phyloP scores from a whole-genome alignment of 768 basidiomycete species.

The Naganishia onofrii region DNA sequence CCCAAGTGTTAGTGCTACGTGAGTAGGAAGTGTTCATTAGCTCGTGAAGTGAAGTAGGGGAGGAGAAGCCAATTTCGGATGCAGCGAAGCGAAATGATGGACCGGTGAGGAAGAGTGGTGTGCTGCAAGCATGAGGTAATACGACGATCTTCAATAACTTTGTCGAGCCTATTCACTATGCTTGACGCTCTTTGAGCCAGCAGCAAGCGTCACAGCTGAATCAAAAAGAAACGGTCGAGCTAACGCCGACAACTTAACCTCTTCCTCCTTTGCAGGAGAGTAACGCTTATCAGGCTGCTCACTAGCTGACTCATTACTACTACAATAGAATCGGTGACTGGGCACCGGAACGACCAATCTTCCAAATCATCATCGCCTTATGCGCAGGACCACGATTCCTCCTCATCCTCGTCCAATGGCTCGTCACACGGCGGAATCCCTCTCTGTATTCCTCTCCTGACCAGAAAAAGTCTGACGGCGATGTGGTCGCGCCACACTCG shows the following conservation, averaged over 20 bases:
- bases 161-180: too few relatives aligned
- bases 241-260: neutral
- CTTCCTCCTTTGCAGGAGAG: neutral
- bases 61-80: too few relatives aligned
- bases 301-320: neutral
- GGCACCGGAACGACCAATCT: constrained; percentile 72
- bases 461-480: constrained; percentile 16
- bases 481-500: neutral
- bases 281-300: too few relatives aligned
- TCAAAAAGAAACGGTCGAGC: too few relatives aligned
- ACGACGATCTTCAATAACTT: too few relatives aligned
- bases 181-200: too few relatives aligned
- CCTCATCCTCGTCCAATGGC: constrained; percentile 47
- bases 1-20: constrained; percentile 65
- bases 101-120: too few relatives aligned
- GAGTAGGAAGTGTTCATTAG: constrained; percentile 10
- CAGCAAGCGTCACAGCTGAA: too few relatives aligned
- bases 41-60: too few relatives aligned
- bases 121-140: too few relatives aligned
- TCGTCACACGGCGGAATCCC: constrained; percentile 26
- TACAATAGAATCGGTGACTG: constrained; percentile 75
- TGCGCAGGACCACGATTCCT: constrained; percentile 73
- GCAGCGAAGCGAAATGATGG: too few relatives aligned
- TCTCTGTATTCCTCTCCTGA: neutral
- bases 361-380: constrained; percentile 82